These are phyloP conservation scores for Phaffomyces opuntiae DNA, from an alignment of 805 yeast genomes.

Conservation along the genomic window DNA sequence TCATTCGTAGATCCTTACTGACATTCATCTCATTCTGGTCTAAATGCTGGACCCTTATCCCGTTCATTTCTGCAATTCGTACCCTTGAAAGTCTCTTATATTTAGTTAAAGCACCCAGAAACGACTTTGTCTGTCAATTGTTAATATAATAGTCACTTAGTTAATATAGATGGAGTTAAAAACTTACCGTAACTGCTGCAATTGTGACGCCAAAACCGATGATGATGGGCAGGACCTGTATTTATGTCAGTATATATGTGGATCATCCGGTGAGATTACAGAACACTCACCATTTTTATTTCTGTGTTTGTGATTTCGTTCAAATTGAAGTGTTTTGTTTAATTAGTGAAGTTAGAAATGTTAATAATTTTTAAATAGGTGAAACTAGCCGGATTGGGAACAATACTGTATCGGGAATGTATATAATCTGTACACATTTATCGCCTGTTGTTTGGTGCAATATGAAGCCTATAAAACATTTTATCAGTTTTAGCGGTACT, in stretches of 20 bases:
- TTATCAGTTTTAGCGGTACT: too few species aligned
- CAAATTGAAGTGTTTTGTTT: too few species aligned
- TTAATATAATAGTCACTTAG: not conserved
- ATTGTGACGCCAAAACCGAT: slow-evolving; percentile 49
- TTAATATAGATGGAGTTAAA: not conserved
- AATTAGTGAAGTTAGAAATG: too few species aligned
- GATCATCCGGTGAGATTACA: not conserved
- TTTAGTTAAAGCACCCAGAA: slow-evolving; percentile 26
- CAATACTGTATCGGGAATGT: too few species aligned
- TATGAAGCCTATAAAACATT: too few species aligned
- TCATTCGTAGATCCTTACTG: slow-evolving; percentile 17
- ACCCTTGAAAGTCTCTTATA: slow-evolving; percentile 27
- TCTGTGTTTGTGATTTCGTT: too few species aligned
- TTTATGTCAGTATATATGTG: not conserved
- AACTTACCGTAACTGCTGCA: slow-evolving; percentile 40
- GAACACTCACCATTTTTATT: not conserved
- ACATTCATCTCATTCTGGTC: slow-evolving; percentile 9
- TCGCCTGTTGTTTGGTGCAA: too few species aligned
- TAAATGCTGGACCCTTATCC: slow-evolving; percentile 20
- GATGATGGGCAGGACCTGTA: slow-evolving; percentile 42
- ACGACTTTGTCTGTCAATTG: slow-evolving; percentile 26
- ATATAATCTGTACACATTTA: too few species aligned
- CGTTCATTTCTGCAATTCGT: slow-evolving; percentile 35
- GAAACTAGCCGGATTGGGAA: too few species aligned
- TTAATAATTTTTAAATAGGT: too few species aligned